These are phyloP conservation scores for Tephrocybe rancida DNA, from an alignment of 768 basidiomycete species.

Conservation along the genomic window DNA sequence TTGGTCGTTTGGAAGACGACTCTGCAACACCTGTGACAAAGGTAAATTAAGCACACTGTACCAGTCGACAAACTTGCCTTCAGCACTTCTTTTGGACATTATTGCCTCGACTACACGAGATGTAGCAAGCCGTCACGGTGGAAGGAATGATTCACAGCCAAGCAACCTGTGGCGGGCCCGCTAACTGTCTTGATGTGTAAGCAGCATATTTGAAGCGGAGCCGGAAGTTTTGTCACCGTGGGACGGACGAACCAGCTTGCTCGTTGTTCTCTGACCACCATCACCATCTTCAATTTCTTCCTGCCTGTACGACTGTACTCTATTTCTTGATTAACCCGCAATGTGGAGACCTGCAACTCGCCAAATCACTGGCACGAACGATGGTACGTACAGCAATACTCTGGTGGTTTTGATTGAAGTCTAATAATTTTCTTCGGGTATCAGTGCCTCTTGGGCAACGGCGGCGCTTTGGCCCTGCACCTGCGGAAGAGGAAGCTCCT, in stretches of 20 bases:
- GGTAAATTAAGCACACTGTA: background rate
- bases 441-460: conserved; percentile 82
- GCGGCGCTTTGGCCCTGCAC: conserved; percentile 90
- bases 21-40: conserved; percentile 25
- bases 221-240: conserved; percentile 25
- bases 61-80: conserved; percentile 30
- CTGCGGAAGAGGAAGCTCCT: conserved; percentile 77
- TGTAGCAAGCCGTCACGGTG: no score
- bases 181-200: conserved; percentile 19
- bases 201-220: conserved; percentile 33
- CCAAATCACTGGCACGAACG: conserved; percentile 92
- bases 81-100: conserved; percentile 43
- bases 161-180: background rate
- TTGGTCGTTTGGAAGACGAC: conserved; percentile 44
- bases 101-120: background rate
- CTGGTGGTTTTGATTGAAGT: conserved; percentile 15
- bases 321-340: conserved; percentile 39
- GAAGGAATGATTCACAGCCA: background rate
- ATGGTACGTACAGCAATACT: conserved; percentile 53
- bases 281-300: conserved; percentile 25
- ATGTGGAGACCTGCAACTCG: conserved; percentile 93
- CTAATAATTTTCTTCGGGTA: conserved; percentile 13
- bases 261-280: conserved; percentile 33
- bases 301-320: conserved; percentile 18
- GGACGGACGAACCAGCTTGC: conserved; percentile 19